Conservation (phyloP, 805 yeast species). For the Metschnikowia cubensis region DNA sequence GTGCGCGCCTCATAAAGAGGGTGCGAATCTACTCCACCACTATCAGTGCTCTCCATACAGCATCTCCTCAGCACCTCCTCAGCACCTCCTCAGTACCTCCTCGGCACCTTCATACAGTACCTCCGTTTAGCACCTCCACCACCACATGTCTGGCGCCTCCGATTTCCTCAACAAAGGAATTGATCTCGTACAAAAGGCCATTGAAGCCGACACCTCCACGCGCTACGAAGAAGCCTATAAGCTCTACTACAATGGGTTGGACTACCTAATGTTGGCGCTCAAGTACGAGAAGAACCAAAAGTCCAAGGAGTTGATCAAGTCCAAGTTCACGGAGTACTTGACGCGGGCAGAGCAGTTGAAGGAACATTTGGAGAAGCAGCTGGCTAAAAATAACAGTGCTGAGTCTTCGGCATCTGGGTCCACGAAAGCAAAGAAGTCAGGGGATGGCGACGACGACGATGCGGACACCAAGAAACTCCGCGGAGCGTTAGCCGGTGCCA, state of each 20-base stretch:
- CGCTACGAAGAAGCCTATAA: constrained; percentile 92
- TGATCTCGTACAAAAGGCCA: constrained; percentile 88
- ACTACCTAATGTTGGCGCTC: constrained; percentile 91
- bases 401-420: constrained; percentile 55
- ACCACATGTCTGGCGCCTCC: constrained; percentile 28
- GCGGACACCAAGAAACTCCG: constrained; percentile 84
- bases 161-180: constrained; percentile 94
- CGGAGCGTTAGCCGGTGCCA: constrained; percentile 89
- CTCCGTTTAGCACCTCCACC: too few relatives aligned
- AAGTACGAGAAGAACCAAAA: constrained; percentile 88
- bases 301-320: constrained; percentile 81
- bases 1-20: constrained; percentile 1
- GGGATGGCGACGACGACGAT: constrained; percentile 61
- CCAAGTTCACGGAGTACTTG: constrained; percentile 87
- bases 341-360: constrained; percentile 92
- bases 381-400: constrained; percentile 42
- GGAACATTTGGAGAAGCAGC: constrained; percentile 72
- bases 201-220: constrained; percentile 87
- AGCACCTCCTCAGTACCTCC: neutral
- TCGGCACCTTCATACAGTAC: neutral
- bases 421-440: constrained; percentile 50
- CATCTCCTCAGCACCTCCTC: neutral
- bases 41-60: neutral
- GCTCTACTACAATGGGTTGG: constrained; percentile 86
- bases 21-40: constrained; percentile 2